Evolutionary conservation across 2,329 filamentous ascomycete genomes (phyloP).

Genomic region (Thelonectria rubi): DNA sequence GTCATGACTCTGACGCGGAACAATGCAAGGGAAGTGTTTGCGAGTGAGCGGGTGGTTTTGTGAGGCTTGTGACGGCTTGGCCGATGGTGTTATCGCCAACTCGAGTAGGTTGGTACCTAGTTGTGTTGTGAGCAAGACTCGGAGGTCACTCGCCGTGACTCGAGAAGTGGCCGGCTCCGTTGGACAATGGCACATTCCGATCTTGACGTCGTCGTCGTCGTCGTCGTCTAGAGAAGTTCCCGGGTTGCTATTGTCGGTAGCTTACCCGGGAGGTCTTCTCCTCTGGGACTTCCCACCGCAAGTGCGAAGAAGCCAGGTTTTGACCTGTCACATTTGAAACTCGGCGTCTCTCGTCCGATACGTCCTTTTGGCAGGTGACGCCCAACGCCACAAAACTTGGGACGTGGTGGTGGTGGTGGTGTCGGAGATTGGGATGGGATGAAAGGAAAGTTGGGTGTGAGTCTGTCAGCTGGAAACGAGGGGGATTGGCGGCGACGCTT

Average conservation of each 20-base stretch:
- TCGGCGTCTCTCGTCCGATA: conserved; percentile 3
- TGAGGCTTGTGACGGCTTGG: background rate
- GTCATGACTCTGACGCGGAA: conserved; percentile 19
- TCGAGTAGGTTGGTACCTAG: background rate
- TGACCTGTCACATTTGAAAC: background rate
- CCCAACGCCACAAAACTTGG: background rate
- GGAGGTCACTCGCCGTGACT: background rate
- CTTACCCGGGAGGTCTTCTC: background rate
- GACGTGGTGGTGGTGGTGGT: conserved; percentile 4
- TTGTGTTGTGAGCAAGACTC: background rate
- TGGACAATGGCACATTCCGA: background rate
- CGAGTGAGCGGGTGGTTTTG: conserved; percentile 19
- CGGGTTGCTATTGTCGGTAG: background rate
- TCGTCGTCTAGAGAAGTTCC: background rate
- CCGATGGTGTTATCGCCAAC: background rate
- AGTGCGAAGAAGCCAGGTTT: background rate
- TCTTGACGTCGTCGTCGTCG: background rate
- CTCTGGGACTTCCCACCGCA: background rate
- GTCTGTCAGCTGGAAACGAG: background rate
- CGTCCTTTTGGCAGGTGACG: conserved; percentile 1
- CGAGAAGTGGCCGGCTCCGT: background rate
- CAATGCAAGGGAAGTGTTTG: conserved; percentile 3
- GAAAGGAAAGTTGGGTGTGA: background rate
- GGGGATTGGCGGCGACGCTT: background rate
- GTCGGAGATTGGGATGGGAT: conserved; percentile 13